phyloP scores from a whole-genome alignment of 1,284 basidiomycete species.

The Macrocystidia cucumis region DNA sequence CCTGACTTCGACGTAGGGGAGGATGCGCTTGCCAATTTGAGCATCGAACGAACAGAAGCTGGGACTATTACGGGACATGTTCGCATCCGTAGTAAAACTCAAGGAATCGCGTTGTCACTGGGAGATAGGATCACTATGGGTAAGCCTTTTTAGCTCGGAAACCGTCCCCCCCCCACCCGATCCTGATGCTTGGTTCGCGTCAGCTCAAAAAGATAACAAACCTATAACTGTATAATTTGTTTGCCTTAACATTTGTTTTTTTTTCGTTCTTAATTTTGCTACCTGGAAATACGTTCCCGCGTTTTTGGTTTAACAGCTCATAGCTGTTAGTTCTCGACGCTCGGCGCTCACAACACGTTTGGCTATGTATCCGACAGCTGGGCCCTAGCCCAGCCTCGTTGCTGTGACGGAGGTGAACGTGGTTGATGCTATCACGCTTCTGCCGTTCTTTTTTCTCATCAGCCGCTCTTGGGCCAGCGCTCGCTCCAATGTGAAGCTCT shows the following conservation, averaged over 20 bases:
- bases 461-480: too few relatives aligned
- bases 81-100: slow-evolving; percentile 89
- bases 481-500: too few relatives aligned
- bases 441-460: too few relatives aligned
- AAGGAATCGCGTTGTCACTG: slow-evolving; percentile 90
- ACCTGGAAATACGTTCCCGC: too few relatives aligned
- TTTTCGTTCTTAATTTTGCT: background rate
- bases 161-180: slow-evolving; percentile 1
- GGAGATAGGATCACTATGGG: slow-evolving; percentile 92
- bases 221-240: slow-evolving; percentile 28
- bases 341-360: too few relatives aligned
- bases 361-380: too few relatives aligned
- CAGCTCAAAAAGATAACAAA: slow-evolving; percentile 63
- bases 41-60: slow-evolving; percentile 82
- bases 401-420: too few relatives aligned
- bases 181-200: slow-evolving; percentile 5
- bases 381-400: too few relatives aligned
- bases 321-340: too few relatives aligned
- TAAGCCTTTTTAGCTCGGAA: slow-evolving; percentile 24
- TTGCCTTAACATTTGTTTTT: background rate
- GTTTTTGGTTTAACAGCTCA: too few relatives aligned
- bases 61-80: slow-evolving; percentile 87
- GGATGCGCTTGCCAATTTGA: slow-evolving; percentile 94
- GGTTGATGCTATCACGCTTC: too few relatives aligned
- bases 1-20: slow-evolving; percentile 49